These are phyloP conservation scores for Trypanosoma congolense DNA, from an alignment of 208 protist species.

Conservation along the genomic window DNA sequence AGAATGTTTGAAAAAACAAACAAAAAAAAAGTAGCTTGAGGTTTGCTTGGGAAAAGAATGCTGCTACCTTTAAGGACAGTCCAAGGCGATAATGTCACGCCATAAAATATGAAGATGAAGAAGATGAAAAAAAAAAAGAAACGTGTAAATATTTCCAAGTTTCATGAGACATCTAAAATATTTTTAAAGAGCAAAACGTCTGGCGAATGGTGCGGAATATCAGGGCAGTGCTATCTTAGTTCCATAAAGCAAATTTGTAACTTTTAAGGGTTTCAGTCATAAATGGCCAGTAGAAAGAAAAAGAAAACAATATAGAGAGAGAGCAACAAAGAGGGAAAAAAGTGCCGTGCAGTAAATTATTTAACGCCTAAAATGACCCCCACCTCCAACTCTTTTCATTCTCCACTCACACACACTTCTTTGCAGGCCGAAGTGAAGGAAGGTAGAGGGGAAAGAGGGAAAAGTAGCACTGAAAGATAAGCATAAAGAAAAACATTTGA, in stretches of 20 bases:
- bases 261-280: neutral
- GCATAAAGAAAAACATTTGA: neutral
- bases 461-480: constrained; percentile 6
- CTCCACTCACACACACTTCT: no score
- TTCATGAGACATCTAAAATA: no score
- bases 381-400: neutral
- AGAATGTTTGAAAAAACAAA: constrained; percentile 1
- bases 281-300: constrained; percentile 7
- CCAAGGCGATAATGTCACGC: no score
- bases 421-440: neutral
- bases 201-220: no score
- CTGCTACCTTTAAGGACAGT: neutral
- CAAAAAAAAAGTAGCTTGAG: neutral
- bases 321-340: constrained; percentile 1
- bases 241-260: no score
- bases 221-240: no score
- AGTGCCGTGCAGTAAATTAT: neutral
- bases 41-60: neutral
- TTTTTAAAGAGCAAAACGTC: no score
- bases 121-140: no score
- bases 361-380: constrained; percentile 1
- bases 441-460: constrained; percentile 13
- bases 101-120: constrained; percentile 1
- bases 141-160: no score
- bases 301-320: constrained; percentile 20